phyloP scores from a whole-genome alignment of 768 basidiomycete genomes.

The Mycena alexandri region DNA sequence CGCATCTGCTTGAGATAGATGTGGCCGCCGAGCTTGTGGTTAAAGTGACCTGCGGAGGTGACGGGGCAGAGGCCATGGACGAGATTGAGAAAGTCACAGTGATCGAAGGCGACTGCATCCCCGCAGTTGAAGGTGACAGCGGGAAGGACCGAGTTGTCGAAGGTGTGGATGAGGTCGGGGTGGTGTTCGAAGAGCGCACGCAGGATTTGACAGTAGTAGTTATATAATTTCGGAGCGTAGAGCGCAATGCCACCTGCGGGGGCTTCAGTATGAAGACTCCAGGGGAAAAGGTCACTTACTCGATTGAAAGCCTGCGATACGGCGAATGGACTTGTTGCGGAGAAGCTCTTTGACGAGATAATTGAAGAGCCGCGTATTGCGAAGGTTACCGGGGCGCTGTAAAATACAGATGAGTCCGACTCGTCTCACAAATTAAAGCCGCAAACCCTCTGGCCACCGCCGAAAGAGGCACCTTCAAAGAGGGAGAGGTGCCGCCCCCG shows the following conservation, averaged over 20 bases:
- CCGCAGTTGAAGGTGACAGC: conserved; percentile 37
- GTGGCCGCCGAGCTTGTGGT: conserved; percentile 34
- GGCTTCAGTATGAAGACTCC: neutral
- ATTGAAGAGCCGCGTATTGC: no score
- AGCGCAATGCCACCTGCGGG: conserved; percentile 9
- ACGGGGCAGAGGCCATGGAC: conserved; percentile 30
- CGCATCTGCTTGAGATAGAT: conserved; percentile 28
- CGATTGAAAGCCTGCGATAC: conserved; percentile 14
- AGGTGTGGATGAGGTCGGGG: conserved; percentile 25
- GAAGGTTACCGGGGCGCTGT: conserved; percentile 4
- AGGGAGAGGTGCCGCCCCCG: neutral
- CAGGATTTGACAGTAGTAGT: neutral
- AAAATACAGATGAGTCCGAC: neutral
- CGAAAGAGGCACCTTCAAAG: neutral
- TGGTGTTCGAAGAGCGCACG: conserved; percentile 7
- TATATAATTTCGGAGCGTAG: conserved; percentile 28
- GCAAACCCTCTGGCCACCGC: conserved; percentile 11
- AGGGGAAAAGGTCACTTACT: neutral
- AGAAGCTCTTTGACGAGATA: neutral
- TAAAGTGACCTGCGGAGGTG: conserved; percentile 30
- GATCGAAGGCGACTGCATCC: conserved; percentile 19
- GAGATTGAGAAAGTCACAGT: conserved; percentile 30
- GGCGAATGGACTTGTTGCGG: neutral
- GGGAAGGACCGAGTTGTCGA: conserved; percentile 26
- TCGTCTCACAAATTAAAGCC: neutral